phyloP scores from a whole-genome alignment of 257 asterid genomes.

The Solanum ossicruentum region DNA sequence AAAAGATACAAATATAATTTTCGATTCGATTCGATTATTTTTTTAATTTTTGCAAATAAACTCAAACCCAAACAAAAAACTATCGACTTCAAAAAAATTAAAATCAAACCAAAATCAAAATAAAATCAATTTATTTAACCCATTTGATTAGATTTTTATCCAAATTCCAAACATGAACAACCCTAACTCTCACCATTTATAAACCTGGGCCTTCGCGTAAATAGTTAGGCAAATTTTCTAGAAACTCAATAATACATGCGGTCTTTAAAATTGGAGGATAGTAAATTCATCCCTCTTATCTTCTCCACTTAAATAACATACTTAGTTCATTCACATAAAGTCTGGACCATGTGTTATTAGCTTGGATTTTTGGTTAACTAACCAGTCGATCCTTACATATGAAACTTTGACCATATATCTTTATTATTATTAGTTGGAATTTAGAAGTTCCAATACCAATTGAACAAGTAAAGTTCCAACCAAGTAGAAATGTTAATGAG shows the following conservation, averaged over 20 bases:
- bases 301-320: no score
- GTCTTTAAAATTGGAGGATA: not conserved
- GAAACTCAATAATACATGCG: no score
- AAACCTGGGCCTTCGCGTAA: not conserved
- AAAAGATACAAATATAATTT: no score
- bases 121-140: no score
- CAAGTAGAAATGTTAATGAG: conserved; percentile 3
- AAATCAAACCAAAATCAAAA: no score
- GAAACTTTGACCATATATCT: conserved; percentile 25
- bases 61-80: no score
- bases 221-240: no score
- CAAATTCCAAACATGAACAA: no score
- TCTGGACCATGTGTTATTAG: conserved; percentile 4
- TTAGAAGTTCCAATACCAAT: not conserved
- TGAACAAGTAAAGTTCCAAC: conserved; percentile 2
- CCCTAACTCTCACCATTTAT: not conserved
- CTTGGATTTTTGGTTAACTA: conserved; percentile 39
- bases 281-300: not conserved
- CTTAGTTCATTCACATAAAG: not conserved
- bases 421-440: not conserved
- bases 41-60: no score
- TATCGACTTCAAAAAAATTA: no score
- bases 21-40: no score
- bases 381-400: conserved; percentile 11
- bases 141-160: no score